phyloP scores from a whole-genome alignment of 805 yeast genomes.

The Allodekkera sacchari region DNA sequence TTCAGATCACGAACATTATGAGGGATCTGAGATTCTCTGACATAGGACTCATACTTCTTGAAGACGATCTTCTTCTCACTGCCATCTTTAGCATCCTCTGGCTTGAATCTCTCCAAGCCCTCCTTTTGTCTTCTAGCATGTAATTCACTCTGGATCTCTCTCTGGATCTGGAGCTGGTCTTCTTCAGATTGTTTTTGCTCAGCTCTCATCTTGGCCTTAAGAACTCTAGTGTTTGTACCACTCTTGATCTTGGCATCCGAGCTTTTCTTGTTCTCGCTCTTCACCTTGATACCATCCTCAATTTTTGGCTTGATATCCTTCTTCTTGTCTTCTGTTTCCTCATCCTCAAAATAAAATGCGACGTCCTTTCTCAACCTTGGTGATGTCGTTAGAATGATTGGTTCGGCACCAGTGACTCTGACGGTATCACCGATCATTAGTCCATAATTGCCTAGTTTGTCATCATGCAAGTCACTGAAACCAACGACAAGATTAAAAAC shows the following conservation, averaged over 20 bases:
- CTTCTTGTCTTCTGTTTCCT: slow-evolving; percentile 25
- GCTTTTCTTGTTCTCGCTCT: slow-evolving; percentile 7
- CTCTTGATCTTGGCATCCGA: slow-evolving; percentile 16
- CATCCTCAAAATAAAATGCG: slow-evolving; percentile 75
- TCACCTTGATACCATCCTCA: slow-evolving; percentile 3
- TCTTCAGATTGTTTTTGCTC: slow-evolving; percentile 70
- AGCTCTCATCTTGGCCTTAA: slow-evolving; percentile 72
- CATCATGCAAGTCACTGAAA: slow-evolving; percentile 50
- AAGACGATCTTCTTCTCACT: slow-evolving; percentile 65
- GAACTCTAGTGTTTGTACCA: slow-evolving; percentile 50
- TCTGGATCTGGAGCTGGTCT: slow-evolving; percentile 69
- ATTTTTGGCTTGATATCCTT: slow-evolving; percentile 13
- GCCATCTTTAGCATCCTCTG: slow-evolving; percentile 62
- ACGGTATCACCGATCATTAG: slow-evolving; percentile 76
- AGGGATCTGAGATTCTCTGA: slow-evolving; percentile 90
- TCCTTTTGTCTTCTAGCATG: slow-evolving; percentile 82
- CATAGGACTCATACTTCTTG: slow-evolving; percentile 88
- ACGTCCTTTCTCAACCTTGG: slow-evolving; percentile 66
- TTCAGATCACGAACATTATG: slow-evolving; percentile 70
- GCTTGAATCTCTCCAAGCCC: slow-evolving; percentile 75
- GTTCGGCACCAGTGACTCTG: slow-evolving; percentile 54
- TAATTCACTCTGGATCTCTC: slow-evolving; percentile 71
- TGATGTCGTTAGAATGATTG: slow-evolving; percentile 63
- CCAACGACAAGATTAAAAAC: slow-evolving; percentile 73
- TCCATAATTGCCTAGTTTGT: slow-evolving; percentile 54